These are phyloP conservation scores for Lactarius akahatsu DNA, from an alignment of 768 basidiomycete genomes.

Conservation along the genomic window DNA sequence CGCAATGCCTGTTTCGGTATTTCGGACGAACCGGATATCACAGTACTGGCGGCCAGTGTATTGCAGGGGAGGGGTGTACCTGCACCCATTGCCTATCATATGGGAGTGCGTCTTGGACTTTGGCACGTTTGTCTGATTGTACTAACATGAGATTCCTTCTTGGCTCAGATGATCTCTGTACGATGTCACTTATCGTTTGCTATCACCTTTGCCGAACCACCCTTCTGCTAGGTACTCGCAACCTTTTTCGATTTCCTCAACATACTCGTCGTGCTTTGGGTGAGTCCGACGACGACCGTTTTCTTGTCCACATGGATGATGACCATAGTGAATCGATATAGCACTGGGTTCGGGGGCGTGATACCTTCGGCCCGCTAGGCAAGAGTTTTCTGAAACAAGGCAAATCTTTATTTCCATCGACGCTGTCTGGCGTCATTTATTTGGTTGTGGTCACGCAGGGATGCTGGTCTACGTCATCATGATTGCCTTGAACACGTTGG, in stretches of 20 bases:
- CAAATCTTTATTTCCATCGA: constrained; percentile 6
- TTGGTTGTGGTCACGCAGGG: constrained; percentile 14
- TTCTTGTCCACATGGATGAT: not conserved
- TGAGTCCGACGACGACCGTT: not conserved
- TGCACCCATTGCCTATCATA: not conserved
- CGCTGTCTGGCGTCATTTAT: not conserved
- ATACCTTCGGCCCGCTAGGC: constrained; percentile 21
- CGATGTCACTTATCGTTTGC: not conserved
- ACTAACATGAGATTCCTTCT: not conserved
- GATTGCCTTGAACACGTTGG: constrained; percentile 22
- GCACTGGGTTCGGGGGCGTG: constrained; percentile 21
- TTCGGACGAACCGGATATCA: no score
- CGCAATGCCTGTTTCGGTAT: constrained; percentile 16
- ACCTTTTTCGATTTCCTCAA: constrained; percentile 22
- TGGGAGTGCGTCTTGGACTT: constrained; percentile 20
- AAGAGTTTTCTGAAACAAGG: constrained; percentile 28
- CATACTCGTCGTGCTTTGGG: constrained; percentile 18
- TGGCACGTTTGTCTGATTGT: not conserved
- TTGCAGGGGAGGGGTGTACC: accelerated
- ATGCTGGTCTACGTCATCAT: constrained; percentile 25
- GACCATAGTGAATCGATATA: not conserved
- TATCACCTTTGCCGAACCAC: no score
- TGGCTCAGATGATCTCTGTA: constrained; percentile 16
- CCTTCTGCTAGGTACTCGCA: constrained; percentile 4
- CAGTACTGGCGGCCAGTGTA: not conserved